Base-by-base conservation (phyloP, 768 basidiomycete genomes). In the Pleurotus djamor region DNA sequence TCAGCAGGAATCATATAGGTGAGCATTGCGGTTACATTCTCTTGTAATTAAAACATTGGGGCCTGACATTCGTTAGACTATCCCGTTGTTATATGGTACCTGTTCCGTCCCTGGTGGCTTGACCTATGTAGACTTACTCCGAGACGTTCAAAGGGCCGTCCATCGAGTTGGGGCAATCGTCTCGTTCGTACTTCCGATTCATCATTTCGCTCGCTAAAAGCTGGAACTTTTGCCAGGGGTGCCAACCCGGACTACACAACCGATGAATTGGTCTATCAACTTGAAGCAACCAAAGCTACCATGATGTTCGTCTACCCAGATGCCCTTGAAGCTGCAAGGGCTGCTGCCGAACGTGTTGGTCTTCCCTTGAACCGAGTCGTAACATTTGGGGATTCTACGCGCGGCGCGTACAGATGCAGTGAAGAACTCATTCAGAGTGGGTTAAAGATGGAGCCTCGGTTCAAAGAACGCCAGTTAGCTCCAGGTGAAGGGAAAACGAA, bases 1-100 rank as follows among this genome's bases (percentile, higher is more conserved):
- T 83, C 68, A 86, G 86, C 60, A 79, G 84, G 33, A 91, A 91
- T 66, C 85, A 88, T 64, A 67, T 88, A 44, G 87, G 86, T 84
- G 61, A 44, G 77, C 65, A 55, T 43, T 14, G 33, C 14, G 14
- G 7, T 4, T 35, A 1, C 32, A 16, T 43, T 10, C 4, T n/a
- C 35, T 17, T 38, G 16, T 1, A 9, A 8, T 38, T 4, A 14
- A 47, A 43, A 34, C 21, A 3, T 28, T 28, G 21, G 21, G 21
- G 48, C 34, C 48, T 16, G 17, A 41, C 36, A 32, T 51, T 47
- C 52, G 32, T 4, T 61, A 87, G 80, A 87, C 72, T 83, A 84
- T 62, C 76, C 82, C 2, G 69, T 85, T 38, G 80, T 77, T 2
- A 77, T 82, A 21, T 84, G 84, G 63, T 56, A 8, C 28, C 4